Base-by-base conservation (phyloP, 257 asterid genomes). In the Capsicum pubescens region DNA sequence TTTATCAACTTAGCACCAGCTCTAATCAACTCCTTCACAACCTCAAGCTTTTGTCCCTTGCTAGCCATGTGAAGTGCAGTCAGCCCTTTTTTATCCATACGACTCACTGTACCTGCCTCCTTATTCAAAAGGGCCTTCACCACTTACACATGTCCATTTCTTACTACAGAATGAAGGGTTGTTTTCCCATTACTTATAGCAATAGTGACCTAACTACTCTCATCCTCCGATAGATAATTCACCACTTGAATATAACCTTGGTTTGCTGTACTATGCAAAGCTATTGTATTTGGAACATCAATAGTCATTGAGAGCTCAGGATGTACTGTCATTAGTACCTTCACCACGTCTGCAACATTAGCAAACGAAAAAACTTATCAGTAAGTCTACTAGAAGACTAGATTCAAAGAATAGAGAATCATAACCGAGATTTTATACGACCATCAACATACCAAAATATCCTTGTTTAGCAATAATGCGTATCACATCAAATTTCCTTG, bases 401-500 rank as follows among this genome's bases (percentile, higher is more conserved):
- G 52, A 5, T 2, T 0, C 9, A 7, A 8, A 55, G 1, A 10
- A 17, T 26, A 70, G 35, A 50, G 54, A 12, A 4, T 3, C 44
- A 52, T 7, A 77, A 46, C 46, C 3, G 26, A 74, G 4, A 55
- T 14, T 26, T 16, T 32, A 54, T 54, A 77, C 64, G 54, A 14
- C 50, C 81, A 77, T 77, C 50, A 77, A 46, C 85, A 9, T 90
- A 90, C 93, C 91, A 39, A 90, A 86, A 82, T 90, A 89, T 56
- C 93, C 93, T 89, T 90, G 91, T 86, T 90, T 90, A 76, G 91
- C 93, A 81, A 91, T 91, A 32, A 90, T 90, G 46, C 89, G 93
- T 58, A 90, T 85, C 44, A 91, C 90, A 17, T 90, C 93, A 60
- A 89, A 90, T 35, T 89, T 90, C 82, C 86, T 87, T 4, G 90